Percentiles rank a stretch among this genome's conserved stretches.
phyloP scores from a whole-genome alignment of 2,329 filamentous ascomycete genomes.

The Dothidotthia symphoricarpi region DNA sequence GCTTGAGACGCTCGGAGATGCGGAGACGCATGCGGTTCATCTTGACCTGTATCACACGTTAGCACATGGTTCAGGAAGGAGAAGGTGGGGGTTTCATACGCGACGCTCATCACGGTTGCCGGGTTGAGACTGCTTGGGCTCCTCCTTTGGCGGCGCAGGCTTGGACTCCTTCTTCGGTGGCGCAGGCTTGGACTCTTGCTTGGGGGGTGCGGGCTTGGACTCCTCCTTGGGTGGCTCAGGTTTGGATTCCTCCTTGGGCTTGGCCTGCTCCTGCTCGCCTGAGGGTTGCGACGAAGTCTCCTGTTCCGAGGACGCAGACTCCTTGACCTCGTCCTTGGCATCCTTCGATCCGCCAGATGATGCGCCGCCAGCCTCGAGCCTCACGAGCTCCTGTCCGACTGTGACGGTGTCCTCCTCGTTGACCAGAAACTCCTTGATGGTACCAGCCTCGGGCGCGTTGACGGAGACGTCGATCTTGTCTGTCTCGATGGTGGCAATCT shows the following conservation, averaged over 20 bases:
- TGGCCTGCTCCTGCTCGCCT: slow-evolving; percentile 49
- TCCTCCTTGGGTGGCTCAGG: slow-evolving; percentile 41
- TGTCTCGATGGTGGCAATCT: slow-evolving; percentile 97
- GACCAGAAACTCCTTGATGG: slow-evolving; percentile 86
- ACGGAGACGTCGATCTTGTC: slow-evolving; percentile 99
- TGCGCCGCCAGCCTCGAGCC: slow-evolving; percentile 68
- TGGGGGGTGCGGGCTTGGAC: slow-evolving; percentile 44
- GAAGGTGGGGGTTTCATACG: slow-evolving; percentile 56
- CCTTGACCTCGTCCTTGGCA: slow-evolving; percentile 58
- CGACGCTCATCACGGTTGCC: slow-evolving; percentile 84
- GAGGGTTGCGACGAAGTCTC: slow-evolving; percentile 56
- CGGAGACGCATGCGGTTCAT: slow-evolving; percentile 99
- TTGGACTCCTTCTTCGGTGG: slow-evolving; percentile 42
- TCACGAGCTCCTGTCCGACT: slow-evolving; percentile 88
- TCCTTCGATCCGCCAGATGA: slow-evolving; percentile 55
- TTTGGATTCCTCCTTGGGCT: slow-evolving; percentile 39
- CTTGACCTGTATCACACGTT: slow-evolving; percentile 68
- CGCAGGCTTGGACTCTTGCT: slow-evolving; percentile 42
- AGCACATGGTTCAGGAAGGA: slow-evolving; percentile 3
- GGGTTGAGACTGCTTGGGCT: slow-evolving; percentile 43
- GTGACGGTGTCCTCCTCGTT: slow-evolving; percentile 93
- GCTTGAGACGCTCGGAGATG: slow-evolving; percentile 96
- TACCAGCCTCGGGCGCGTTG: slow-evolving; percentile 87
- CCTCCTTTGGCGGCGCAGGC: slow-evolving; percentile 37
- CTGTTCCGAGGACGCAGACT: slow-evolving; percentile 57